Conservation (phyloP, 306 rosid species). For the Prunus persica region DNA sequence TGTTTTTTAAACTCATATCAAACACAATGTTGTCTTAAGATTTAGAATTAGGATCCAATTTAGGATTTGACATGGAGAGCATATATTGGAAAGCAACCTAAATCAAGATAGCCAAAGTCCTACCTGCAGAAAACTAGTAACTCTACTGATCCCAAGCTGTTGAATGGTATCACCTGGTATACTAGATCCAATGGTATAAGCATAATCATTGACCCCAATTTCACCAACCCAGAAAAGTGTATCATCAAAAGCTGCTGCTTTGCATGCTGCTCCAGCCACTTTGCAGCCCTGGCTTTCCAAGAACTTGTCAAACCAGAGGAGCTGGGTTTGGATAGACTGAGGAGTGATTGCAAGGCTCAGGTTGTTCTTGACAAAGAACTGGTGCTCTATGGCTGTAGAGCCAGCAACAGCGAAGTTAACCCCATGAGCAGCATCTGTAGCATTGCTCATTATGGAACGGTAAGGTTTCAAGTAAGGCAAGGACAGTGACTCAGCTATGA, state of each 20-base stretch:
- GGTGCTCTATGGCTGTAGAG: conserved; percentile 73
- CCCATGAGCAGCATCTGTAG: conserved; percentile 41
- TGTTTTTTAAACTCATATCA: no score
- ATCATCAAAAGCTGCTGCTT: conserved; percentile 43
- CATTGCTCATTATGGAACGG: conserved; percentile 24
- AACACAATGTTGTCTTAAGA: no score
- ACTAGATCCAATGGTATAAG: conserved; percentile 72
- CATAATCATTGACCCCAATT: conserved; percentile 95
- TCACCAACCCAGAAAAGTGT: conserved; percentile 93
- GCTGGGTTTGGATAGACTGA: conserved; percentile 71
- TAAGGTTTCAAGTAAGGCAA: conserved; percentile 73
- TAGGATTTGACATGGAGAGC: no score
- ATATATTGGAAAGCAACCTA: no score
- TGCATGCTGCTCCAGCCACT: conserved; percentile 30
- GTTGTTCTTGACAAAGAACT: conserved; percentile 73
- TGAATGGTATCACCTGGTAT: conserved; percentile 48
- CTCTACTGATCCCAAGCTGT: conserved; percentile 48
- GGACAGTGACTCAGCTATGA: conserved; percentile 64
- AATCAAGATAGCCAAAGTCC: no score
- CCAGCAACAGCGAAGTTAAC: conserved; percentile 94
- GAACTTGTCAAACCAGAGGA: conserved; percentile 68
- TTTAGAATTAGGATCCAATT: no score
- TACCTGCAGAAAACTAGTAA: conserved; percentile 62
- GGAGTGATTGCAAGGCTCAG: conserved; percentile 68
- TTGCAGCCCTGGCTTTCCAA: conserved; percentile 45